These are phyloP conservation scores for Physcomitrium patens DNA, from an alignment of 225 moss, liverwort and hornwort species.

Conservation along the genomic window DNA sequence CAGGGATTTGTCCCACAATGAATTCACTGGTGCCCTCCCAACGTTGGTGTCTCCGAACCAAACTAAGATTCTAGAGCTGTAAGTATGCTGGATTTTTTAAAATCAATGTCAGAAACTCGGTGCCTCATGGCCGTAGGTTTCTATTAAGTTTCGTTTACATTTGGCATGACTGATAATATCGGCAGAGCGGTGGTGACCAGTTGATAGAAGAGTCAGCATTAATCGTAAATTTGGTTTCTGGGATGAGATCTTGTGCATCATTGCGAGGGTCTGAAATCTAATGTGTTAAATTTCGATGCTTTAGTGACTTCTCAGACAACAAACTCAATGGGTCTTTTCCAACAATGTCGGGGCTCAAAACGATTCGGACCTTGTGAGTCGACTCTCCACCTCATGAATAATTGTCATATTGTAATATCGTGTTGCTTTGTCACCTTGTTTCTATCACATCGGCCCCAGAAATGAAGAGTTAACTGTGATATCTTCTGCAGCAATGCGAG, in stretches of 20 bases:
- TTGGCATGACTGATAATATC: no score
- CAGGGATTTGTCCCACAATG: conserved; percentile 56
- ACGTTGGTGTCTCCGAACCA: conserved; percentile 28
- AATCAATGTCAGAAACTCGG: not conserved
- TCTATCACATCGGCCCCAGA: no score
- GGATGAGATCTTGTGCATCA: not conserved
- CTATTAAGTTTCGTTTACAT: no score
- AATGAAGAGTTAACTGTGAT: not conserved
- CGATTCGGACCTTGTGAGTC: conserved; percentile 50
- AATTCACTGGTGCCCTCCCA: conserved; percentile 40
- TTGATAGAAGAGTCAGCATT: no score
- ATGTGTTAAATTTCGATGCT: conserved; percentile 6
- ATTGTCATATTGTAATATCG: not conserved
- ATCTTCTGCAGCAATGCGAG: conserved; percentile 30
- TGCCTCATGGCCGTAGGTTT: no score
- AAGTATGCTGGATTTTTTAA: conserved; percentile 13
- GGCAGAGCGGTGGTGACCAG: no score
- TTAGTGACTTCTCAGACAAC: conserved; percentile 49
- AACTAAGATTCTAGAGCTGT: conserved; percentile 45
- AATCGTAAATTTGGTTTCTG: not conserved
- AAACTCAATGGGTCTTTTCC: conserved; percentile 44
- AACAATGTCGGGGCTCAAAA: conserved; percentile 34
- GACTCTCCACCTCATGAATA: conserved; percentile 2
- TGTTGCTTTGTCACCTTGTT: no score
- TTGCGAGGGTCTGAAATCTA: not conserved